Percentiles rank a stretch among this genome's conserved stretches.
Evolutionary conservation across 768 basidiomycete genomes (phyloP).

Genomic region (Naganishia randhawae): DNA sequence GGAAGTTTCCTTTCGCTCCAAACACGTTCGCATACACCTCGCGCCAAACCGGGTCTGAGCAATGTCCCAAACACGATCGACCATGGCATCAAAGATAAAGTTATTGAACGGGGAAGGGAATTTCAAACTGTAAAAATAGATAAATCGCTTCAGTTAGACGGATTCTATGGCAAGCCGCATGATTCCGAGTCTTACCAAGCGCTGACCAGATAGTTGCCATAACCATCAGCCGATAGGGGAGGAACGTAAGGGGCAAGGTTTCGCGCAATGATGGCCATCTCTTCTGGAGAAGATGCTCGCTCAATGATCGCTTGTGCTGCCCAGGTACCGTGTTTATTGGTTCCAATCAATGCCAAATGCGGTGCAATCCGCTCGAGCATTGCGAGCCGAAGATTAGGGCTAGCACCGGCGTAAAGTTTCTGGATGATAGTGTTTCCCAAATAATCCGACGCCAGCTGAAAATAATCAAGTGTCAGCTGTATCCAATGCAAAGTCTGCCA

Average conservation of each 20-base stretch:
- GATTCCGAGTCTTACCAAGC: constrained; percentile 32
- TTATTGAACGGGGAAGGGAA: constrained; percentile 86
- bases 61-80: constrained; percentile 94
- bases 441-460: constrained; percentile 55
- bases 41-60: constrained; percentile 97
- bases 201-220: constrained; percentile 53
- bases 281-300: constrained; percentile 81
- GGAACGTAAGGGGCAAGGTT: constrained; percentile 87
- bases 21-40: constrained; percentile 92
- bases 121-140: constrained; percentile 60
- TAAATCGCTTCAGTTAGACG: not conserved
- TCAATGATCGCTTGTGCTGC: constrained; percentile 99
- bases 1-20: constrained; percentile 83
- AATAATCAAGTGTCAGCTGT: constrained; percentile 5
- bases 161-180: not conserved
- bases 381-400: constrained; percentile 67
- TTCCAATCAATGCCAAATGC: constrained; percentile 92
- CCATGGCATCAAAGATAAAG: constrained; percentile 96
- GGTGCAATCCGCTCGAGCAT: constrained; percentile 94
- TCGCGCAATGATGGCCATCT: constrained; percentile 75
- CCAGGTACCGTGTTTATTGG: constrained; percentile 99
- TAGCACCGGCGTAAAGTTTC: constrained; percentile 90
- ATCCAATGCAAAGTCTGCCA: not conserved
- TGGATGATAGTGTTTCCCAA: constrained; percentile 98
- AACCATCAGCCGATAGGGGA: constrained; percentile 79